Base-by-base conservation (phyloP, 805 yeast genomes). In the Tetrapisispora nanseiensis region DNA sequence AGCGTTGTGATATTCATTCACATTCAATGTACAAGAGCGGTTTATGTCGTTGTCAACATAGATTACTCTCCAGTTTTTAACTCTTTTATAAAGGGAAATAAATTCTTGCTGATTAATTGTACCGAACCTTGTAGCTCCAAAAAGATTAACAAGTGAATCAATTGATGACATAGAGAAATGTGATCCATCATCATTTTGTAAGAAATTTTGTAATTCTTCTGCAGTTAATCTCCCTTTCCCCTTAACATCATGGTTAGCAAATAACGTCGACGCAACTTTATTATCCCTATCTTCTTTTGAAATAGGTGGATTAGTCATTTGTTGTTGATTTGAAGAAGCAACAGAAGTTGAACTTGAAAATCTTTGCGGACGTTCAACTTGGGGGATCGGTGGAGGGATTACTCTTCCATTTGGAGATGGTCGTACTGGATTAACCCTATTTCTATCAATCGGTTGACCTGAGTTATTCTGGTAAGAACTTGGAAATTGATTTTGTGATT, bases 31-130 rank as follows among this genome's bases (percentile, higher is more conserved):
- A 16, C 55, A 60, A 3, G 65, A 56, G 3, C 59, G 56, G 35
- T 61, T 59, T 13, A 60, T 55, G 43, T 61, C 66, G 39, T 56
- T 60, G 42, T 59, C 64, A 13, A 61, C 65, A 54, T 61, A 62
- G 2, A 61, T 49, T 37, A 58, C 57, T 41, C 67, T 51, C 67
- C 67, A 62, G 16, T 50, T 47, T 38, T 61, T 62, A 13, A 62
- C 57, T 33, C 60, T 47, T 37, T 56, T 59, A 41, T 61, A 62
- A 30, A 62, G 49, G 7, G 64, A 57, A 11, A 57, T 46, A 37
- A 62, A 62, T 40, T 62, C 67, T 9, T 46, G 46, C 36, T 52
- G 52, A 42, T 59, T 61, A 6, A 62, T 50, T 1, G 65, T 59
- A 15, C 65, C 65, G 44, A 58, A 59, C 35, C 66, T 44, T 3